These are phyloP conservation scores for Curvularia verruculosa DNA, from an alignment of 2,329 filamentous ascomycete genomes.

Conservation along the genomic window DNA sequence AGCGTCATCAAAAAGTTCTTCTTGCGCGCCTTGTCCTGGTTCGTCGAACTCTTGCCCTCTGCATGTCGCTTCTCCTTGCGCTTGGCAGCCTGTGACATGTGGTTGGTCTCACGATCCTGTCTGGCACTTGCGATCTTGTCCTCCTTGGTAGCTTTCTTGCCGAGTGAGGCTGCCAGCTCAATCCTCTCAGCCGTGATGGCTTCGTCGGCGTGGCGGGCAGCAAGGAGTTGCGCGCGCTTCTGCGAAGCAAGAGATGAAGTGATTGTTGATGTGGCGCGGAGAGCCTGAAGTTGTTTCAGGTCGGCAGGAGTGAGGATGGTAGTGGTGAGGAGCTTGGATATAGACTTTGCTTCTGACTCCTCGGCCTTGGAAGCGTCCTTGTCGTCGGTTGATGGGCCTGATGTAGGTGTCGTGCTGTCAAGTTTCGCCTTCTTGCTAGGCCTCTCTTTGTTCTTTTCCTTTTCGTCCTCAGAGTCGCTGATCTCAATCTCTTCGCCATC, in stretches of 20 bases:
- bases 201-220: slow-evolving; percentile 76
- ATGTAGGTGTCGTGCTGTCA: slow-evolving; percentile 49
- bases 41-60: slow-evolving; percentile 94
- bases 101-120: slow-evolving; percentile 81
- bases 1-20: slow-evolving; percentile 99
- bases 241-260: slow-evolving; percentile 63
- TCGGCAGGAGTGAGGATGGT: slow-evolving; percentile 95
- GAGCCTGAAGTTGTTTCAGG: slow-evolving; percentile 89
- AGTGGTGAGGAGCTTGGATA: slow-evolving; percentile 79
- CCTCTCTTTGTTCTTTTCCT: slow-evolving; percentile 57
- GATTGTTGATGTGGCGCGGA: slow-evolving; percentile 75
- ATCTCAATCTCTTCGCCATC: slow-evolving; percentile 78
- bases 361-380: slow-evolving; percentile 53
- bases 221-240: slow-evolving; percentile 49
- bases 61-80: slow-evolving; percentile 85
- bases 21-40: slow-evolving; percentile 93
- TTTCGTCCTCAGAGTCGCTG: slow-evolving; percentile 74
- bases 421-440: slow-evolving; percentile 69
- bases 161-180: slow-evolving; percentile 79
- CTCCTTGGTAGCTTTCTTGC: slow-evolving; percentile 83
- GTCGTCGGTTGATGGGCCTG: slow-evolving; percentile 9
- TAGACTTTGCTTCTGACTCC: slow-evolving; percentile 48
- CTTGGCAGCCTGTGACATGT: slow-evolving; percentile 84
- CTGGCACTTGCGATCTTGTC: slow-evolving; percentile 83
- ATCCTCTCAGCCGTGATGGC: slow-evolving; percentile 90